Conservation (phyloP, 176 grass and related monocot genomes). For the Thinopyrum elongatum region DNA sequence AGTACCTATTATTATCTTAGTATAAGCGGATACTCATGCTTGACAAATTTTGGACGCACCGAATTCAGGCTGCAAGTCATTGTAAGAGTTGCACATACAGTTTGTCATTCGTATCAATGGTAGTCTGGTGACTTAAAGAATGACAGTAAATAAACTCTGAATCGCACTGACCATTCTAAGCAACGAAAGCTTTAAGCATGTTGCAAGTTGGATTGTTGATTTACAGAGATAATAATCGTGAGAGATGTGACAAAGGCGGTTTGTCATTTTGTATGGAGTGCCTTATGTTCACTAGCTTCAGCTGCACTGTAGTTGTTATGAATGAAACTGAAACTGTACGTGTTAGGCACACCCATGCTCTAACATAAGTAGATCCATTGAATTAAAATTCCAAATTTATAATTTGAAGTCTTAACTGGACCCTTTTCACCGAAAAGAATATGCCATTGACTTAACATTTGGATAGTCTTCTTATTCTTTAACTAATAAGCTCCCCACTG, state of each 20-base stretch:
- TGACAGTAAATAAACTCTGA: background rate
- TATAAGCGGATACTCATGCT: background rate
- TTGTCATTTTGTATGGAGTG: background rate
- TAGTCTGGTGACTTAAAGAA: background rate
- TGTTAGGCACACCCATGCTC: background rate
- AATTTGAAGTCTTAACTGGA: background rate
- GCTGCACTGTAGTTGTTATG: background rate
- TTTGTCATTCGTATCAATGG: slow-evolving; percentile 14
- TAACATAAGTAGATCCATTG: background rate
- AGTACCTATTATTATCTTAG: background rate
- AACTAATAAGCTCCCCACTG: background rate
- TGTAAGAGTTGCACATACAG: background rate
- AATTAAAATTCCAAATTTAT: background rate
- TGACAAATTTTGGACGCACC: too few relatives aligned
- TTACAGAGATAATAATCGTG: background rate
- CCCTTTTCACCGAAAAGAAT: background rate
- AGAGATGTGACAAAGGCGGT: background rate
- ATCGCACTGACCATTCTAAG: background rate
- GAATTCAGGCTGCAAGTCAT: too few relatives aligned
- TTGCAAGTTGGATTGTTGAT: background rate
- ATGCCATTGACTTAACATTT: background rate
- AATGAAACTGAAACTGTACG: background rate
- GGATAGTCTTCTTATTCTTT: background rate
- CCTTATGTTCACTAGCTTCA: background rate
- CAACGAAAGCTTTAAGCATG: background rate